Conservation (phyloP, 768 basidiomycete species). For the Amyloporia xantha region DNA sequence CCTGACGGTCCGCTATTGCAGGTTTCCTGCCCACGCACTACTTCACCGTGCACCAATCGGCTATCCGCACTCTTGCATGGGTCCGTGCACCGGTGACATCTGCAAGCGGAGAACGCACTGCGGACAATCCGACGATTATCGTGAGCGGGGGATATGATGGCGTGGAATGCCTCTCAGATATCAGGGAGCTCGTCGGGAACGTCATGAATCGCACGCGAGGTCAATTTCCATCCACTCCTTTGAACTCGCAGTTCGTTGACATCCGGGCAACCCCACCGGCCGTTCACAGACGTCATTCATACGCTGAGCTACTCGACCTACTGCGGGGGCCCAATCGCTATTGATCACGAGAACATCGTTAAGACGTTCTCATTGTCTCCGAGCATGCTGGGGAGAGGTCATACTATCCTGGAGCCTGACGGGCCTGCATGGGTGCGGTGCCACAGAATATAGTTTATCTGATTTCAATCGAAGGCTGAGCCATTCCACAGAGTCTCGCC, state of each 20-base stretch:
- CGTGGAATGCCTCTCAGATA: slow-evolving; percentile 66
- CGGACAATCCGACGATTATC: slow-evolving; percentile 63
- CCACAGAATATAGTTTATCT: no score
- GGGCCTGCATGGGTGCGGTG: slow-evolving; percentile 76
- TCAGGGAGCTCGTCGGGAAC: slow-evolving; percentile 60
- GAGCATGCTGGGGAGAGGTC: slow-evolving; percentile 66
- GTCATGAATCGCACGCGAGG: slow-evolving; percentile 78
- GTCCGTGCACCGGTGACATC: slow-evolving; percentile 56
- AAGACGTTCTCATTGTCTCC: slow-evolving; percentile 72
- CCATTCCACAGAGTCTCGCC: slow-evolving; percentile 59
- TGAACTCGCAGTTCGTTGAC: neutral
- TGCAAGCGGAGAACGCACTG: slow-evolving; percentile 37
- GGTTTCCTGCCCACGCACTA: slow-evolving; percentile 65
- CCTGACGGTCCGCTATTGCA: slow-evolving; percentile 12
- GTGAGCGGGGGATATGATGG: slow-evolving; percentile 81
- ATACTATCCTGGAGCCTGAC: slow-evolving; percentile 62
- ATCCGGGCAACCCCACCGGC: no score
- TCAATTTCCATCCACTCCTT: slow-evolving; percentile 14
- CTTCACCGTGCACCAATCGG: slow-evolving; percentile 69
- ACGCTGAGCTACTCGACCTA: slow-evolving; percentile 61
- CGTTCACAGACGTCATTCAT: slow-evolving; percentile 62
- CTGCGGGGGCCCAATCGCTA: slow-evolving; percentile 63
- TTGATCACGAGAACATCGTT: slow-evolving; percentile 77
- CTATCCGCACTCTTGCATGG: slow-evolving; percentile 73
- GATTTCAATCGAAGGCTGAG: neutral